Evolutionary conservation across 176 grass and related monocot genomes (phyloP).

Genomic region (Puya raimondii): DNA sequence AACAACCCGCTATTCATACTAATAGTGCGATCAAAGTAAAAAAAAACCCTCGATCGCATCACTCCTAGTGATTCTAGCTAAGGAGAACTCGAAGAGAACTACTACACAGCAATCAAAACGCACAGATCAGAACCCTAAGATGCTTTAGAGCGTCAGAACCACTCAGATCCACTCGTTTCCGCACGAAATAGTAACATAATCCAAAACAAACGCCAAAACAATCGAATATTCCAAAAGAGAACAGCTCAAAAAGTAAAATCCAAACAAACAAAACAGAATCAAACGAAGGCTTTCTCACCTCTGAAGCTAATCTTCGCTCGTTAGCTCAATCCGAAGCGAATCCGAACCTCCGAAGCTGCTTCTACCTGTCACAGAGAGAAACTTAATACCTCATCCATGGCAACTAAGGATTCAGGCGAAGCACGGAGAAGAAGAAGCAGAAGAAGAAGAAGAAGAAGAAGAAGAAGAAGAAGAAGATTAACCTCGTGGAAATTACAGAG

Average conservation of each 20-base stretch:
- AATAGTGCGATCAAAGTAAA: too few relatives aligned
- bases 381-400: background rate
- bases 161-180: background rate
- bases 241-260: background rate
- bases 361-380: background rate
- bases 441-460: too few relatives aligned
- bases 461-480: too few relatives aligned
- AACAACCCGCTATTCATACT: too few relatives aligned
- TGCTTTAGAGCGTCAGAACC: background rate
- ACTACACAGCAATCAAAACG: background rate
- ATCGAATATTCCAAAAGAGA: conserved; percentile 1
- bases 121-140: background rate
- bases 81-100: background rate
- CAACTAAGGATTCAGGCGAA: background rate
- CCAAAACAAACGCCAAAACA: background rate
- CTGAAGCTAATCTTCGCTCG: background rate
- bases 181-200: background rate
- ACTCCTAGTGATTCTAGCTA: too few relatives aligned
- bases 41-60: too few relatives aligned
- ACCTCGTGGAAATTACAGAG: too few relatives aligned
- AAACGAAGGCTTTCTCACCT: conserved; percentile 6
- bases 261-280: background rate
- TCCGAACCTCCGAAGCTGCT: background rate
- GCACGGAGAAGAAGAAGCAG: too few relatives aligned
- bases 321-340: background rate